Percentiles rank a stretch among this genome's conserved stretches.
Conservation (phyloP, 2,329 filamentous ascomycete species). For the Botrytis byssoidea region DNA sequence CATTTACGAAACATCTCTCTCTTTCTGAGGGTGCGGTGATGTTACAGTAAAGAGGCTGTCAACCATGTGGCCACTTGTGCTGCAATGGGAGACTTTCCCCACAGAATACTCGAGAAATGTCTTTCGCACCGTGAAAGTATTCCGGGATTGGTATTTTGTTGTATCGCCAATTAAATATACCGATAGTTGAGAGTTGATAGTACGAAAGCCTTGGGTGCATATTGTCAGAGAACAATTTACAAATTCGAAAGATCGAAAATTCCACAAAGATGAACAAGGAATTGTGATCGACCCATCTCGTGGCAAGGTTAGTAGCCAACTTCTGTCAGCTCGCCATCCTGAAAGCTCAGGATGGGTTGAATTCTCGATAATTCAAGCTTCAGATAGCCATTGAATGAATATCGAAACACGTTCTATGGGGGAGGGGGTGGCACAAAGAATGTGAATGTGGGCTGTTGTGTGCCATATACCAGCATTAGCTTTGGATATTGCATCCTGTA, state of each 20-base stretch:
- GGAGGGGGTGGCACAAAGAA: background rate
- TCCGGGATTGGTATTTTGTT: background rate
- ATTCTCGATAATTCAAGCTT: background rate
- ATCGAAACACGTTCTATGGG: constrained; percentile 4
- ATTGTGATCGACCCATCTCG: background rate
- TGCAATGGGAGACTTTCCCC: background rate
- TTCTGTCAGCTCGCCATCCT: background rate
- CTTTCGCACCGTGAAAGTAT: background rate
- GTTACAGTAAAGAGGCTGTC: background rate
- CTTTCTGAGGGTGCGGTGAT: background rate
- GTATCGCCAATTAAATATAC: background rate
- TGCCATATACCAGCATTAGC: background rate
- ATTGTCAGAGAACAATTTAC: background rate
- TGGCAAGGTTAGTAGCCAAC: background rate
- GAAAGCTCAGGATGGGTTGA: background rate
- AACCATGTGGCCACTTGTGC: background rate
- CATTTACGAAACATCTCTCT: background rate
- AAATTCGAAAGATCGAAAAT: background rate
- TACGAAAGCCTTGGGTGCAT: background rate
- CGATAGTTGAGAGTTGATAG: background rate
- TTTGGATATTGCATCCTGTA: background rate
- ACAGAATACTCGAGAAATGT: too few species aligned
- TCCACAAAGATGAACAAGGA: background rate
- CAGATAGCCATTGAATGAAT: background rate
- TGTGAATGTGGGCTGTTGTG: background rate